Evolutionary conservation across 495 filamentous ascomycete genomes (phyloP), one percentile per base, ranked within the genome.

Genomic region (Aspergillus funiculosus): DNA sequence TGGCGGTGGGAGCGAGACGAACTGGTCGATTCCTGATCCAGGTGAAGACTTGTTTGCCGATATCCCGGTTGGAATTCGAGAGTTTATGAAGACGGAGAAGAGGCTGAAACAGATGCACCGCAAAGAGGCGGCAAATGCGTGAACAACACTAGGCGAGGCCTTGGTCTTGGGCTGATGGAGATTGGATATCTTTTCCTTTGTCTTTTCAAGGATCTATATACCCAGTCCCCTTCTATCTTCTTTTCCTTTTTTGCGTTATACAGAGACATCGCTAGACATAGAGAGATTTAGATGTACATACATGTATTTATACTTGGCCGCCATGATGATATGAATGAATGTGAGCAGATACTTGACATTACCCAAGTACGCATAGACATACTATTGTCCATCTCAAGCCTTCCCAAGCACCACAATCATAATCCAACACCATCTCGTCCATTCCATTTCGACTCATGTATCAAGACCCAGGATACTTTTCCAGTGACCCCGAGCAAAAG

Each of bases 61-160:
- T 51, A 80, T 98, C 30, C 91, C 94, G 0, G 86, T 98, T 15
- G 94, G 92, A 5, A 95, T 98, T 50, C 76, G 85, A 44, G 92
- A 94, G 61, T 98, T 98, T 64, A 97, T 98, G 91, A 86, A 83
- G 71, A 89, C 82, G 37, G 92, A 98, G 73, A 98, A 96, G 77
- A 83, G 68, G 63, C 66, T 98, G 48, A 89, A 88, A 62, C 75
- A 85, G 66, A 87, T 78, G 64, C 83, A 87, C 58, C 58, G 61
- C 26, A 35, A 68, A 41, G 61, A 69, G 39, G 59, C 66, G 38
- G 51, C 48, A 19, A 24, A 36, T 14, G 27, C 46, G 9, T 67
- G 54, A 63, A 14, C 15, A n/a, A n/a, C n/a, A n/a, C n/a, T n/a
- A n/a, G n/a, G n/a, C n/a, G n/a, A n/a, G n/a, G n/a, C n/a, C n/a